A percentile compares a stretch with the other conserved stretches of the same genome.
These are phyloP conservation scores for Hyparrhenia diplandra DNA, from an alignment of 176 grass and related monocot genomes.

Conservation along the genomic window DNA sequence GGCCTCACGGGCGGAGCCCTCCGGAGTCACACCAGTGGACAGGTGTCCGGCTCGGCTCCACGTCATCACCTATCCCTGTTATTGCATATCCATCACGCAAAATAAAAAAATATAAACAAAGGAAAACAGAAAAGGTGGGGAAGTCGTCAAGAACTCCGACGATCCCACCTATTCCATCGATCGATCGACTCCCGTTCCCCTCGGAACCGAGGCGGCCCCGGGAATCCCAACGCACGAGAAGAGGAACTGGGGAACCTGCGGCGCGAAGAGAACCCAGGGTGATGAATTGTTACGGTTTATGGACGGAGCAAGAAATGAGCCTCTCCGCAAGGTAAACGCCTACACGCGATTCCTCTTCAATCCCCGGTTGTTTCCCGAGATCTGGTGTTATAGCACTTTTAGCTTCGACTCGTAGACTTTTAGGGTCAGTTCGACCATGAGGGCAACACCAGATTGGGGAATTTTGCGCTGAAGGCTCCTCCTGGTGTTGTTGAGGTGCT, in stretches of 20 bases:
- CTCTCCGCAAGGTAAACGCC: conserved; percentile 40
- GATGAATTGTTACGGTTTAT: conserved; percentile 54
- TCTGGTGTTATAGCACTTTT: neutral
- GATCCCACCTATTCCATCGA: conserved; percentile 9
- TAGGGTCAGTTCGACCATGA: neutral
- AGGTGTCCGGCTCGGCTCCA: conserved; percentile 22
- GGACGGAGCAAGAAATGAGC: conserved; percentile 50
- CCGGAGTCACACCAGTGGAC: neutral
- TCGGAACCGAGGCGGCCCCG: neutral
- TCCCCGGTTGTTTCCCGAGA: neutral
- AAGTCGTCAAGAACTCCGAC: conserved; percentile 19
- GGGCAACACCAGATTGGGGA: neutral
- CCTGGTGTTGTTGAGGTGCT: neutral
- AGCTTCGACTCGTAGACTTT: neutral
- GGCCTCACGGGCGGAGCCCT: no score
- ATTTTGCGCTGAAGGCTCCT: neutral
- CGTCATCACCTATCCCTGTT: conserved; percentile 18
- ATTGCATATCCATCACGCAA: conserved; percentile 12
- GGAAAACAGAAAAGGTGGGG: neutral
- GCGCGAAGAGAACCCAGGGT: conserved; percentile 14
- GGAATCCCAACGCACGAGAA: neutral
- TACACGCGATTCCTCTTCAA: neutral
- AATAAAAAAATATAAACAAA: neutral
- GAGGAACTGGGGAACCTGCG: neutral
- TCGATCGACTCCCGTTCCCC: neutral